Conservation (phyloP, 371 early-diverging fungal genomes). For the Lichtheimia hyalospora region DNA sequence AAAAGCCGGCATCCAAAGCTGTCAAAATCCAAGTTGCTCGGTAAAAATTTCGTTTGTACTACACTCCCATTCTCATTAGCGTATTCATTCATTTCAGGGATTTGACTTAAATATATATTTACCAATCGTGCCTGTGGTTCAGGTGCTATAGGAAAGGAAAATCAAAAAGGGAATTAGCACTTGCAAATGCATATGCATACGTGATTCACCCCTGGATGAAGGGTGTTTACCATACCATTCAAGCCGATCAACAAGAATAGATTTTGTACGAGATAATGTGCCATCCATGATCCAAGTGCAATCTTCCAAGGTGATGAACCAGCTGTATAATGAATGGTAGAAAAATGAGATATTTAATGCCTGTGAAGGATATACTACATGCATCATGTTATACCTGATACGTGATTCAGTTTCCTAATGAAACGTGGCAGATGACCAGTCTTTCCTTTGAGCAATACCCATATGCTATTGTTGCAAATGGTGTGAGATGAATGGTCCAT, state of each 20-base stretch:
- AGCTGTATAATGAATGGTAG: slow-evolving; percentile 27
- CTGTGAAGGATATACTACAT: slow-evolving; percentile 1
- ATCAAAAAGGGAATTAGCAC: background rate
- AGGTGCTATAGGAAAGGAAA: slow-evolving; percentile 48
- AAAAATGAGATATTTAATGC: background rate
- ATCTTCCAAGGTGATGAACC: slow-evolving; percentile 78
- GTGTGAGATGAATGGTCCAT: background rate
- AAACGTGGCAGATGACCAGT: slow-evolving; percentile 22
- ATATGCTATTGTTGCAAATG: slow-evolving; percentile 24
- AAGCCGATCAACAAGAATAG: slow-evolving; percentile 54
- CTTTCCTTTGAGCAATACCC: slow-evolving; percentile 38
- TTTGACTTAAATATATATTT: slow-evolving; percentile 10
- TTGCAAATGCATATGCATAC: background rate
- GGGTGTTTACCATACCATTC: slow-evolving; percentile 48
- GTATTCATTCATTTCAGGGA: background rate
- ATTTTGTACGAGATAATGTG: slow-evolving; percentile 63
- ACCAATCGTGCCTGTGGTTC: slow-evolving; percentile 69
- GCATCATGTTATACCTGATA: slow-evolving; percentile 21
- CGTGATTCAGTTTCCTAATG: slow-evolving; percentile 25
- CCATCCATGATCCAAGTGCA: slow-evolving; percentile 67
- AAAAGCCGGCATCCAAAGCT: slow-evolving; percentile 94
- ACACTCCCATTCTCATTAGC: slow-evolving; percentile 6
- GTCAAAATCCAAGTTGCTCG: slow-evolving; percentile 92
- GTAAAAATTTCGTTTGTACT: slow-evolving; percentile 92
- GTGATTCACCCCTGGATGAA: background rate